phyloP scores from a whole-genome alignment of 208 protist genomes.

The Balamuthia mandrillaris region DNA sequence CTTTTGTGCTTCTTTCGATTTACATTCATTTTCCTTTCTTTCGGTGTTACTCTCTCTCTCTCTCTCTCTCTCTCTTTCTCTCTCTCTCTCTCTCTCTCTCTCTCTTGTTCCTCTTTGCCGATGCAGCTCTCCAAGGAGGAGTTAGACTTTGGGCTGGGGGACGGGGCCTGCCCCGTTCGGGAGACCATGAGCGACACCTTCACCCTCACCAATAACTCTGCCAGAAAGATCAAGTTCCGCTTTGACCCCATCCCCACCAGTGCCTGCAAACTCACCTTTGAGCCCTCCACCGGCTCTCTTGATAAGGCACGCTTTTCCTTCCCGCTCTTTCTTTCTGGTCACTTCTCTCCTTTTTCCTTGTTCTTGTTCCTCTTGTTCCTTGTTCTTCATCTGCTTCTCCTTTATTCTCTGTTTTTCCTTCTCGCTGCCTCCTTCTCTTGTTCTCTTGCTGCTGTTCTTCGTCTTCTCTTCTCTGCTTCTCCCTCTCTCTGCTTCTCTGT shows the following conservation, averaged over 20 bases:
- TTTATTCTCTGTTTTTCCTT: neutral
- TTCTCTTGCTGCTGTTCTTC: no score
- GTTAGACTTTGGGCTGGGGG: neutral
- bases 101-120: no score
- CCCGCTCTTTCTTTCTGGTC: no score
- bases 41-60: no score
- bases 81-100: no score
- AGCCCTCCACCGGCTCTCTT: neutral
- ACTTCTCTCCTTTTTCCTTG: neutral
- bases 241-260: neutral
- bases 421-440: neutral
- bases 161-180: neutral
- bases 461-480: no score
- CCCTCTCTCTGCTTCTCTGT: no score
- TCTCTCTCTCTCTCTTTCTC: no score
- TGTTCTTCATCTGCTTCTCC: no score
- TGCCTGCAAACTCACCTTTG: conserved; percentile 22
- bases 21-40: no score
- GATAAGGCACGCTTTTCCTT: neutral
- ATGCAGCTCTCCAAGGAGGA: conserved; percentile 21
- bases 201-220: neutral
- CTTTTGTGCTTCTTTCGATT: no score
- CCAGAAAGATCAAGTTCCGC: conserved; percentile 26
- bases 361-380: neutral
- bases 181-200: neutral